Conservation (phyloP, 1,139 yeast genomes). For the Scheffersomyces titani region DNA sequence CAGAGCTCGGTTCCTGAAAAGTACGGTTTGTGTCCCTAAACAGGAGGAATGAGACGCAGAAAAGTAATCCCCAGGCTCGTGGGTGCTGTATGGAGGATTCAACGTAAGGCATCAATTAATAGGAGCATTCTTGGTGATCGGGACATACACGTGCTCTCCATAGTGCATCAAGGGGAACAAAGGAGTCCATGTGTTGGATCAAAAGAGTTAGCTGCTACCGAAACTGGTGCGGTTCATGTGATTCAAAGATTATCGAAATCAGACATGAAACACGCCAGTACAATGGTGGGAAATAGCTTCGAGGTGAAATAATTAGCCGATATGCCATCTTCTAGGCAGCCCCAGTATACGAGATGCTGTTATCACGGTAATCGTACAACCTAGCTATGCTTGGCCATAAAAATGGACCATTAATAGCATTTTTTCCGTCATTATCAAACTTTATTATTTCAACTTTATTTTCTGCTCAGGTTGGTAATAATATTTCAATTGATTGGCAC, state of each 20-base stretch:
- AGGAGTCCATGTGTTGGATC: neutral
- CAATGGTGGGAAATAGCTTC: neutral
- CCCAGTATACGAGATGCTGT: neutral
- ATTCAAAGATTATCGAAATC: neutral
- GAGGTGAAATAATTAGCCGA: neutral
- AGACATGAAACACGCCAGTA: neutral
- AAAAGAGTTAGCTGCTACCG: neutral
- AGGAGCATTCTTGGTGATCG: neutral
- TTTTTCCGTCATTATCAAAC: neutral
- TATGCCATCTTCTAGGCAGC: neutral
- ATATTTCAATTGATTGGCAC: neutral
- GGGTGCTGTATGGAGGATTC: neutral
- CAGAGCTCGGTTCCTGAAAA: neutral
- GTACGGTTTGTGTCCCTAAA: neutral
- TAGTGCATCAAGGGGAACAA: neutral
- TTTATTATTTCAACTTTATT: neutral
- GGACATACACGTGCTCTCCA: neutral
- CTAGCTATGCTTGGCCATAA: neutral
- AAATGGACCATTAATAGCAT: neutral
- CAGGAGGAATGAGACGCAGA: neutral
- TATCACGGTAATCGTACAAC: neutral
- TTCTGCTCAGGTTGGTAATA: neutral
- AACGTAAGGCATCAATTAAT: neutral
- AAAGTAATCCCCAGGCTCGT: neutral
- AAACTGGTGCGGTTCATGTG: neutral